Evolutionary conservation across 352 stramenopile genomes (phyloP), one percentile per base, ranked within the genome.

Genomic region (Phytopythium kandeliae): DNA sequence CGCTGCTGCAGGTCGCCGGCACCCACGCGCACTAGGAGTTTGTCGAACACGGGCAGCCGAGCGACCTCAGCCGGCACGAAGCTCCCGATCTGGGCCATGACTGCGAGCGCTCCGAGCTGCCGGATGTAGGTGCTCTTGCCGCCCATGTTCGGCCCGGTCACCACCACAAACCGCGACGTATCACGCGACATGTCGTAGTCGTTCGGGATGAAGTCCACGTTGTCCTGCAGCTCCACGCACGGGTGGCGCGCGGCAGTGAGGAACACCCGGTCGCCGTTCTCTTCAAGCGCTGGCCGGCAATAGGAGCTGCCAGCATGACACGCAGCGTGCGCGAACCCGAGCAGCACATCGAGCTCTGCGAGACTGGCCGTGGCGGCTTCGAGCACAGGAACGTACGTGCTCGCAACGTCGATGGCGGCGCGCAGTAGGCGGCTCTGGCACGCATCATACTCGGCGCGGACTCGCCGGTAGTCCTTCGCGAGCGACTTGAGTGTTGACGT

Each of bases 111-210:
- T 21, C 95, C 97, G 8, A 99, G 67, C 40, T 96, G 84, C 11
- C 97, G 93, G 58, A 99, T 99, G 78, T 99, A 99, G 10, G 96
- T 99, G 43, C 80, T 97, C 63, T 99, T 99, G 51, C 96, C 96
- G 50, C 94, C 94, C 96, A 99, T 99, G 70, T 99, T 99, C 1
- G 97, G 97, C 7, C 97, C 97, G 2, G 97, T 99, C 30, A 99
- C 91, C 21, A 99, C 69, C 56, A 97, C 79, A 55, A 98, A 98
- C 26, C 85, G 86, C 2, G 79, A 95, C 38, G 74, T 65, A 17
- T 90, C 81, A 36, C 84, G 85, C 21, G 71, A 51, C 16, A 99
- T 71, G 25, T 79, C 72, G 62, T 98, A 96, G 79, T 98, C 87
- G 67, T 99, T 99, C 19, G 97, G 86, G 60, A 99, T 99, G 69